Evolutionary conservation across 495 filamentous ascomycete genomes (phyloP), one percentile per base, ranked within the genome.

Genomic region (Parathielavia appendiculata): DNA sequence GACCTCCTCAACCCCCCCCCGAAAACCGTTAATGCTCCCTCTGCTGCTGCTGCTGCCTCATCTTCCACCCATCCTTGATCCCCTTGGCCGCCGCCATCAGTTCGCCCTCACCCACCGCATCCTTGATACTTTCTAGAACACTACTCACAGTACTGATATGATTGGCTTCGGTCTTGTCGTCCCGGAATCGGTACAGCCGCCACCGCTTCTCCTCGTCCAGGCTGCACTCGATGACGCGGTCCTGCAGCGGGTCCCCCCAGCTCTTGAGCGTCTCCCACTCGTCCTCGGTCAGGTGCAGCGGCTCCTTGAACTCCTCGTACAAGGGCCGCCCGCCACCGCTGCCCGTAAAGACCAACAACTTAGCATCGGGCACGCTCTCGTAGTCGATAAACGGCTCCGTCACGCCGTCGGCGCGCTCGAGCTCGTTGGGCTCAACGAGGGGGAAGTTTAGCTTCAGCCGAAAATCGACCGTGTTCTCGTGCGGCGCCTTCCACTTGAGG

Each of bases 401-500:
- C 45, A 82, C 67, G 32, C 85, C 85, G 0, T 86, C 82, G 11
- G 79, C 78, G 49, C 79, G 81, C 50, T 90, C 86, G 4, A 79
- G 76, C 30, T 83, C 79, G 69, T 87, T 85, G 22, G 89, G 87
- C 52, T 90, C 81, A 38, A 88, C 74, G 0, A 77, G 54, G 0
- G 89, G 90, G 66, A 95, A 97, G 40, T 83, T 78, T 23, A 98
- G 79, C 36, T 78, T 76, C 65, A 96, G 79, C 45, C 86, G 80
- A 69, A 97, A 97, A 68, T 98, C 93, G 58, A 98, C 81, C 1
- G 90, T 91, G 72, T 98, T 98, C 65, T 98, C 93, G 26, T 86
- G 73, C 5, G 86, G 86, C 1, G 92, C 89, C 69, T 98, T 98
- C 93, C 93, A 98, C 73, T 98, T 98, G 22, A 98, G 77, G 60